Base-by-base conservation (phyloP, 1,284 basidiomycete species). In the Coniferiporia sulphurascens region DNA sequence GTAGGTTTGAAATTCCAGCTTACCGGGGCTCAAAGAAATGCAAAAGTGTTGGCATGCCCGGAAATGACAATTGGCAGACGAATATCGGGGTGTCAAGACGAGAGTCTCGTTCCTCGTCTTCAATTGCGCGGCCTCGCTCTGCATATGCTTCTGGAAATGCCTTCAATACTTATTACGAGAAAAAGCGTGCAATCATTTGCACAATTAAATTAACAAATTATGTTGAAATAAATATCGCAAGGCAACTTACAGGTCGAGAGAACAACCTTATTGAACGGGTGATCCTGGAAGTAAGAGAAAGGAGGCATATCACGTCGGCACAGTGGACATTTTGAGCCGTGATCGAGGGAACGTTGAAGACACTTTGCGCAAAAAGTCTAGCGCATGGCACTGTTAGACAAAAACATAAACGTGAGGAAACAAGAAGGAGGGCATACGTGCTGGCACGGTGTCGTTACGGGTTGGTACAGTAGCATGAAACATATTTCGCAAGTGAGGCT, bases 401-500 rank as follows among this genome's bases (percentile, higher is more conserved):
- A 43, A 45, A 60, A 36, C 48, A 50, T 49, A 59, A 12, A 41
- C 46, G 51, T 41, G 58, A 58, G 38, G 45, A n/a, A 35, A 49
- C 22, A 53, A 56, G 60, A 36, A 41, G 35, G 48, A 53, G 21
- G 19, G 72, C 89, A 71, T 69, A 91, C 91, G 74, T 98, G 95
- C 70, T 96, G 94, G 71, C 95, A 98, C 3, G 91, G 91, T 1
- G 94, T 93, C 7, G 95, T 98, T 59, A 95, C 78, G 1, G 95
- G 95, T 63, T 93, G 84, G 74, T 87, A 86, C 60, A 95, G 78
- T 43, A 96, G 74, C 70, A 83, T 80, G 68, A 92, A 90, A 73
- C 95, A 98, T 36, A 98, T 93, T 71, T 95, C 91, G 71, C 95
- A 98, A 34, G 86, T 88, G 55, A 96, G 77, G 66, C 94, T 88